A percentile compares a stretch with the other conserved stretches of the same genome.
Conservation (phyloP, 441 rosid genomes). For the Corymbia calophylla region DNA sequence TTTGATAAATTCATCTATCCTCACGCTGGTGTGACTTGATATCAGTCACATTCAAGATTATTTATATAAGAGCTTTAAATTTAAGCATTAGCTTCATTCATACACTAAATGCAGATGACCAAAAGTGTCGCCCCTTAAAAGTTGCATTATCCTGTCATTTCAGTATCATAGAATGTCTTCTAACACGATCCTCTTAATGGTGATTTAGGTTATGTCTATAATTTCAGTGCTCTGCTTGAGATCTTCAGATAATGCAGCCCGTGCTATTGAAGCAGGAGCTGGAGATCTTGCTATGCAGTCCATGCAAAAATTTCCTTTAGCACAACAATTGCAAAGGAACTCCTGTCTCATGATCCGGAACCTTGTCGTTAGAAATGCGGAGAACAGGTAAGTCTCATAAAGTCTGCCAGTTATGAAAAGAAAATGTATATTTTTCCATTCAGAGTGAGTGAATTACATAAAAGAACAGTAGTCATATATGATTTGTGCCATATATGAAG, state of each 20-base stretch:
- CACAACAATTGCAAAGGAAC: constrained; percentile 66
- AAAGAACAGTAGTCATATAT: neutral
- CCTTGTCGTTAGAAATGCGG: constrained; percentile 75
- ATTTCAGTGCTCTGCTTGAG: constrained; percentile 77
- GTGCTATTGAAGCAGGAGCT: constrained; percentile 91
- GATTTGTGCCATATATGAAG: neutral
- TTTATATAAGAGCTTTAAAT: neutral
- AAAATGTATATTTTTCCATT: neutral
- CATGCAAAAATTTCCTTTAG: constrained; percentile 73
- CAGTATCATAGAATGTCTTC: neutral
- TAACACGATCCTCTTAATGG: neutral
- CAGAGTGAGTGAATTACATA: neutral
- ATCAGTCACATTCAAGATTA: neutral
- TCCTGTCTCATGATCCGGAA: constrained; percentile 89
- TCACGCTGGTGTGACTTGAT: neutral
- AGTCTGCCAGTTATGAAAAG: neutral
- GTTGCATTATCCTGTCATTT: neutral
- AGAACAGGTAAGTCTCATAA: constrained; percentile 50
- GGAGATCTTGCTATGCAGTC: constrained; percentile 86
- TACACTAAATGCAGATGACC: neutral
- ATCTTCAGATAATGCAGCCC: constrained; percentile 77
- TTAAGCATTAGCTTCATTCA: neutral
- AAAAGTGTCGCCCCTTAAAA: neutral
- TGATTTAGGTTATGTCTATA: constrained; percentile 63
- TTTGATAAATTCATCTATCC: neutral